Conservation (phyloP, 2,329 filamentous ascomycete species). For the Simplicillium aogashimaense region DNA sequence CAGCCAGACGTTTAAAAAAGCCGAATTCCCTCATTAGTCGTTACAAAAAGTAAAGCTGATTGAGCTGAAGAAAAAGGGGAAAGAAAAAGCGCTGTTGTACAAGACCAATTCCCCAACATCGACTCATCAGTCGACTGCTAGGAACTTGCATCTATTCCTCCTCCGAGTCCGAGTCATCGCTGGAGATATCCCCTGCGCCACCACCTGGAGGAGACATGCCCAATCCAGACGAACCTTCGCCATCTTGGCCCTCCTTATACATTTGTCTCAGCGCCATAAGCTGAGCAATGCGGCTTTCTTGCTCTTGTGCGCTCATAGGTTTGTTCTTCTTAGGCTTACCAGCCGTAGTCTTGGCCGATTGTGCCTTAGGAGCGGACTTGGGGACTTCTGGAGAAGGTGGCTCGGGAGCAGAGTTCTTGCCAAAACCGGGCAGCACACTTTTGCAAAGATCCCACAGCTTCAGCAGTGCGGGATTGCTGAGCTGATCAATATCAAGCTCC, state of each 20-base stretch:
- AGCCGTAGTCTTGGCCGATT: constrained; percentile 18
- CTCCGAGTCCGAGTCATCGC: constrained; percentile 37
- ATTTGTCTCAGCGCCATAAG: constrained; percentile 43
- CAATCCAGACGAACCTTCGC: constrained; percentile 11
- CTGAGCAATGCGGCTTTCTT: constrained; percentile 54
- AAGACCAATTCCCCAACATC: too few relatives aligned
- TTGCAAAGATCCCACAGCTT: constrained; percentile 39
- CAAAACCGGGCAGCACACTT: constrained; percentile 30
- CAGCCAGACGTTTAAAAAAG: too few relatives aligned
- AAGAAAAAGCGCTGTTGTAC: too few relatives aligned
- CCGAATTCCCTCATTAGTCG: too few relatives aligned
- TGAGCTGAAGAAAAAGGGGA: background rate
- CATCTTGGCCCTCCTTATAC: constrained; percentile 24
- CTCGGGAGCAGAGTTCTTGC: constrained; percentile 18
- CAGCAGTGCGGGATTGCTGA: constrained; percentile 43
- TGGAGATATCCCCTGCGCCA: constrained; percentile 23
- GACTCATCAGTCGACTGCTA: too few relatives aligned
- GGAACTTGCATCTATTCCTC: constrained; percentile 28
- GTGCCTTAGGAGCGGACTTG: constrained; percentile 18
- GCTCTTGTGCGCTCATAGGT: constrained; percentile 62
- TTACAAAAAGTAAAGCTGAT: too few relatives aligned
- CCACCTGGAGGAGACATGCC: constrained; percentile 14
- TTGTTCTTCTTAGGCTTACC: constrained; percentile 63
- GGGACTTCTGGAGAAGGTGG: constrained; percentile 19
- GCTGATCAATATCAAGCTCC: constrained; percentile 48